Conservation (phyloP, 2,329 filamentous ascomycete species). For the Penicillium sp. region DNA sequence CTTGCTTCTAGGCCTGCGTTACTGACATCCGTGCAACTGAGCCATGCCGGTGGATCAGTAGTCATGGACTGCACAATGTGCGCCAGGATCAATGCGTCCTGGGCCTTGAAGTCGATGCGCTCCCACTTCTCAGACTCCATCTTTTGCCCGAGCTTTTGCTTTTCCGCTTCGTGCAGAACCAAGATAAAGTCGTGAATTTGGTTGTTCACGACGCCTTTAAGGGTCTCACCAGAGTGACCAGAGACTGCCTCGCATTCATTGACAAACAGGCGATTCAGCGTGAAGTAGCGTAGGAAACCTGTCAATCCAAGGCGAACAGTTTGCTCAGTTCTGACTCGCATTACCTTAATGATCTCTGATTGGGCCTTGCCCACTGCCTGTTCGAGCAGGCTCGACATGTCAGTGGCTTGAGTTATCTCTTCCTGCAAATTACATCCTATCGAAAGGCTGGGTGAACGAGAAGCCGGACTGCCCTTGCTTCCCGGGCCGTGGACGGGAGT, state of each 20-base stretch:
- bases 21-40: background rate
- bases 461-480: background rate
- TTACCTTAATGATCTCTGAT: background rate
- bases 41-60: background rate
- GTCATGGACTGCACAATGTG: background rate
- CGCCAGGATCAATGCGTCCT: background rate
- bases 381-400: background rate
- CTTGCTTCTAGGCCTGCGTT: background rate
- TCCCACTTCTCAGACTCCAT: background rate
- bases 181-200: background rate
- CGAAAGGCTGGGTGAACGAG: background rate
- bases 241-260: background rate
- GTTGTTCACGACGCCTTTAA: background rate
- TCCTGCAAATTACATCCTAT: background rate
- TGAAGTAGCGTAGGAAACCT: background rate
- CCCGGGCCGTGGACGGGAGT: background rate
- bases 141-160: background rate
- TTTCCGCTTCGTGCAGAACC: background rate
- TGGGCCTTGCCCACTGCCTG: background rate
- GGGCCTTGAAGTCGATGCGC: background rate
- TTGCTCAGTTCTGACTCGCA: background rate
- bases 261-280: background rate
- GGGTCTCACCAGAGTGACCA: background rate
- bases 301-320: background rate
- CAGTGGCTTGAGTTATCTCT: background rate